These are phyloP conservation scores for Mortierella hygrophila DNA, from an alignment of 192 early-diverging fungal species.

Conservation along the genomic window DNA sequence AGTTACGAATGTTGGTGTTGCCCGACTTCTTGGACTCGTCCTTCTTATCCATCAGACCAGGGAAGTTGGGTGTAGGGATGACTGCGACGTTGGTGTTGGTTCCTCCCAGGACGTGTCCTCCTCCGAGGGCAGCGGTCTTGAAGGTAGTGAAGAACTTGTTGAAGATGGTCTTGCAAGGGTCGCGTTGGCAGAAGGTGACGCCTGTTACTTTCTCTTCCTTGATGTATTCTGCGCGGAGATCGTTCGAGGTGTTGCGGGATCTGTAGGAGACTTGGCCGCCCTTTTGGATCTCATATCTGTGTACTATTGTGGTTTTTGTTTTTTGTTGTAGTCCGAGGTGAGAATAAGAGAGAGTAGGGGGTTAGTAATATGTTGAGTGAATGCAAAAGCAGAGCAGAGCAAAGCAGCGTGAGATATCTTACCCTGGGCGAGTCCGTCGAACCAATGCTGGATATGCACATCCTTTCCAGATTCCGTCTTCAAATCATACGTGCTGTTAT, in stretches of 20 bases:
- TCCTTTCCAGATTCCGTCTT: slow-evolving; percentile 46
- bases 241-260: slow-evolving; percentile 45
- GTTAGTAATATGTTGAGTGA: background rate
- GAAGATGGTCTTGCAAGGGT: slow-evolving; percentile 58
- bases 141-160: slow-evolving; percentile 57
- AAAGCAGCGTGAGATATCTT: background rate
- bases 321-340: background rate
- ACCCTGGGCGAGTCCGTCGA: slow-evolving; percentile 59
- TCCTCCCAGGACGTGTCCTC: slow-evolving; percentile 21
- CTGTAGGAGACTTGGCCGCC: slow-evolving; percentile 38
- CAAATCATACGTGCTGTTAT: slow-evolving; percentile 41
- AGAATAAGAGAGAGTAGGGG: background rate
- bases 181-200: slow-evolving; percentile 46
- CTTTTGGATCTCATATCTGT: slow-evolving; percentile 45
- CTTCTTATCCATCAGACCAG: slow-evolving; percentile 18
- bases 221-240: slow-evolving; percentile 33
- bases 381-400: background rate
- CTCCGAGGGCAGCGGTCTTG: slow-evolving; percentile 35
- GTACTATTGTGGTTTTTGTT: slow-evolving; percentile 7
- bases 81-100: slow-evolving; percentile 31
- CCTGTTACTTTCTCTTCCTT: slow-evolving; percentile 31
- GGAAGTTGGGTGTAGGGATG: slow-evolving; percentile 26
- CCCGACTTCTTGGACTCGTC: background rate
- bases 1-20: slow-evolving; percentile 8
- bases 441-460: slow-evolving; percentile 57